Evolutionary conservation across 1,284 basidiomycete species (phyloP).

Genomic region (Phellinidium pouzarii): DNA sequence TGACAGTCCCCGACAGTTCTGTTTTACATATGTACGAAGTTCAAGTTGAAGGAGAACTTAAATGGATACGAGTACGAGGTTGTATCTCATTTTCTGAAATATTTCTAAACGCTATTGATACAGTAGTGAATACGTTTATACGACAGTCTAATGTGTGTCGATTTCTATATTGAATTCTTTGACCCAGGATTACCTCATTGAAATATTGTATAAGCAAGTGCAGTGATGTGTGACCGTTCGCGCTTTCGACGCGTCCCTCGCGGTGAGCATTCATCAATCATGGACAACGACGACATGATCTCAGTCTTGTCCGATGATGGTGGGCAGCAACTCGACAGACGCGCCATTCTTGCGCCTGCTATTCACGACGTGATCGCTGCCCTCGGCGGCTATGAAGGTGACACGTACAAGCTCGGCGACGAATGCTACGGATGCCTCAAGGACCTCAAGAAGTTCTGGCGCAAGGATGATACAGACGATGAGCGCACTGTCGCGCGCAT

Average conservation of each 20-base stretch:
- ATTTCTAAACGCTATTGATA: no score
- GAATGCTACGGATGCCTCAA: slow-evolving; percentile 80
- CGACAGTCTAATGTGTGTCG: no score
- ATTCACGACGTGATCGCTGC: slow-evolving; percentile 70
- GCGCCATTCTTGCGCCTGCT: slow-evolving; percentile 55
- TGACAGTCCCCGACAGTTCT: no score
- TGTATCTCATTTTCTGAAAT: no score
- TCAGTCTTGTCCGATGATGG: slow-evolving; percentile 5
- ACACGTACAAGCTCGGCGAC: slow-evolving; percentile 76
- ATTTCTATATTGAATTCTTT: not conserved
- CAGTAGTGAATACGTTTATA: no score
- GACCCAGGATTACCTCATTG: not conserved
- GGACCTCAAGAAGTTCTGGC: slow-evolving; percentile 91
- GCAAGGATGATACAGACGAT: slow-evolving; percentile 92
- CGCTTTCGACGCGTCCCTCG: not conserved
- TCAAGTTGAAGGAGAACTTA: no score
- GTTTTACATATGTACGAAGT: no score
- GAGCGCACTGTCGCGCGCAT: slow-evolving; percentile 90
- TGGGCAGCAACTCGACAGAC: slow-evolving; percentile 24
- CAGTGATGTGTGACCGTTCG: not conserved
- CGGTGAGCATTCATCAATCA: not conserved
- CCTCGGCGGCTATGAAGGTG: slow-evolving; percentile 64
- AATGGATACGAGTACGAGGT: no score
- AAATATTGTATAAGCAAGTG: not conserved
- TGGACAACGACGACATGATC: slow-evolving; percentile 13